phyloP scores from a whole-genome alignment of 2,329 filamentous ascomycete genomes.

The Scedosporium boydii region DNA sequence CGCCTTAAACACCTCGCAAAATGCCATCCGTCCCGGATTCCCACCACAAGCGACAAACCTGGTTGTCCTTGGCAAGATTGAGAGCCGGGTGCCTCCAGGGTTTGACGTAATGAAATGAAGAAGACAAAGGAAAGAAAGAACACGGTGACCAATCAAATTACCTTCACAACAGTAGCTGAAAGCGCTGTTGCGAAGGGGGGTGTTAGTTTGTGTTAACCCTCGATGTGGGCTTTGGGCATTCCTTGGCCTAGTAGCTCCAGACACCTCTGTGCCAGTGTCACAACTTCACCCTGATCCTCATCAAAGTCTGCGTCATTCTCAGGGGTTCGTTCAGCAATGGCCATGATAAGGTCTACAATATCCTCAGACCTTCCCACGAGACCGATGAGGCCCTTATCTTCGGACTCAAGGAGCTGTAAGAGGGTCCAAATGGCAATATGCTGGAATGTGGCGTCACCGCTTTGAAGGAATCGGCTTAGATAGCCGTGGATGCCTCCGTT shows the following conservation, averaged over 20 bases:
- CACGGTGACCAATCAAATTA: neutral
- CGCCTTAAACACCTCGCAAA: conserved; percentile 6
- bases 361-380: conserved; percentile 85
- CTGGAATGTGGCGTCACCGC: conserved; percentile 94
- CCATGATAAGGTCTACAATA: conserved; percentile 83
- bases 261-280: conserved; percentile 81
- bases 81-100: neutral
- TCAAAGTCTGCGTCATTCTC: conserved; percentile 80
- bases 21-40: neutral
- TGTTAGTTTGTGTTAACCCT: conserved; percentile 46
- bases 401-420: conserved; percentile 88
- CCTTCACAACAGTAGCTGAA: neutral
- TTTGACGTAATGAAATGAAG: neutral
- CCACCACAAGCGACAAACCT: neutral
- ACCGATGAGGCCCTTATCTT: conserved; percentile 79
- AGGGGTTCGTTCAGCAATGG: conserved; percentile 74
- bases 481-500: conserved; percentile 95
- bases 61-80: neutral
- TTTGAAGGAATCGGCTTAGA: conserved; percentile 82
- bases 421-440: conserved; percentile 99
- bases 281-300: conserved; percentile 86
- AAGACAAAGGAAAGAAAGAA: neutral
- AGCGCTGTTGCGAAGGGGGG: neutral
- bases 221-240: conserved; percentile 70
- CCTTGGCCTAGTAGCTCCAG: conserved; percentile 74